These are phyloP conservation scores for Fusarium drepaniforme DNA, from an alignment of 2,329 filamentous ascomycete genomes.

Conservation along the genomic window DNA sequence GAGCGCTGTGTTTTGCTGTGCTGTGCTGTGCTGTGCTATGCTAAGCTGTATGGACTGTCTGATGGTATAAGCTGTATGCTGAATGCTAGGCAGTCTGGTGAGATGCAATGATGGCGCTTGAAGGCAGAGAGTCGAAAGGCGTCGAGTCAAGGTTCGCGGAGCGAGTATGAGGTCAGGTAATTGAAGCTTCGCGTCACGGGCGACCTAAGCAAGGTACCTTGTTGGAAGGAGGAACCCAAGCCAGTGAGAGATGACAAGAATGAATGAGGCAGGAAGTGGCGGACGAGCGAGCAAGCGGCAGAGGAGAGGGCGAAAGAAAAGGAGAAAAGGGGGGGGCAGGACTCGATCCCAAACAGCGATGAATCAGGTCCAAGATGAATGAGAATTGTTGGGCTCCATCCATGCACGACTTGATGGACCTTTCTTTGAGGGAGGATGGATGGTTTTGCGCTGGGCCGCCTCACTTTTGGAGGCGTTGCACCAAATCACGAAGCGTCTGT, in stretches of 20 bases:
- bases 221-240: neutral
- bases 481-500: neutral
- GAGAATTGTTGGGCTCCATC: constrained; percentile 1
- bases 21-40: neutral
- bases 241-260: constrained; percentile 10
- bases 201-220: neutral
- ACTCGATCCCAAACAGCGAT: neutral
- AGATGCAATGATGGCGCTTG: neutral
- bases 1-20: constrained; percentile 12
- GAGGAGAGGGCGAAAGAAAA: neutral
- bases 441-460: constrained; percentile 23
- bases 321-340: neutral
- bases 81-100: neutral
- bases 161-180: neutral
- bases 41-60: constrained; percentile 1
- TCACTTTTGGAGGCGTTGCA: constrained; percentile 33
- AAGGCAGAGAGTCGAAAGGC: neutral
- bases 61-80: neutral
- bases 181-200: constrained; percentile 10
- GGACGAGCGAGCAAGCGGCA: neutral
- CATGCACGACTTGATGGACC: neutral
- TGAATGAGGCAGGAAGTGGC: constrained; percentile 12
- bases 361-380: constrained; percentile 1
- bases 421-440: constrained; percentile 3
- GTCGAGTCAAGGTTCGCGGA: neutral